phyloP scores from a whole-genome alignment of 306 rosid species.

The Vicia faba region DNA sequence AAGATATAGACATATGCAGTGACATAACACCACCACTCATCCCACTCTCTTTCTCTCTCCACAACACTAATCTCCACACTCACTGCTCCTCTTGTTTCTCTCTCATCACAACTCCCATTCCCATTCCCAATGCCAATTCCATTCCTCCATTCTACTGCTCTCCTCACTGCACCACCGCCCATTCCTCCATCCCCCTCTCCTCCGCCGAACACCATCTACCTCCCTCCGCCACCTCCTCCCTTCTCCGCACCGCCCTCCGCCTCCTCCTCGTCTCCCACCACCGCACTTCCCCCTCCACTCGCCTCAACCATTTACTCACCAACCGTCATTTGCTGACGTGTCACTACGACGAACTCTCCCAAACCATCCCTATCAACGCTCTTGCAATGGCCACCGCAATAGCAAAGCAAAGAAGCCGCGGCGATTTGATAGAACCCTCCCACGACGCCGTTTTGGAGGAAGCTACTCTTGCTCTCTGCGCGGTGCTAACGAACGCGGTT shows the following conservation, averaged over 20 bases:
- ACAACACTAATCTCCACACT: constrained; percentile 52
- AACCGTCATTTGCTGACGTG: constrained; percentile 47
- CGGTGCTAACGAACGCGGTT: constrained; percentile 77
- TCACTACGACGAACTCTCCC: constrained; percentile 5
- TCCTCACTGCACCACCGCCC: constrained; percentile 46
- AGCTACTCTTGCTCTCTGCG: constrained; percentile 55
- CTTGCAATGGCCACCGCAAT: constrained; percentile 52
- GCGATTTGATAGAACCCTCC: neutral
- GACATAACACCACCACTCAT: constrained; percentile 55
- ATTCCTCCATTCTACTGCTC: constrained; percentile 46
- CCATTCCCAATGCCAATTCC: constrained; percentile 30
- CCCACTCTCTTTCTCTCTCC: constrained; percentile 62
- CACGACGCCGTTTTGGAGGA: constrained; percentile 49
- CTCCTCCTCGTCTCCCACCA: constrained; percentile 58
- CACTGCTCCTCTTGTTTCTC: constrained; percentile 68
- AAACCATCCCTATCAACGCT: constrained; percentile 45
- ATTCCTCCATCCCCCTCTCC: constrained; percentile 43
- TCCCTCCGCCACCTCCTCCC: constrained; percentile 44
- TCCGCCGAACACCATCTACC: constrained; percentile 49
- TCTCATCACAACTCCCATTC: constrained; percentile 31
- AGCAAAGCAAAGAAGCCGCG: constrained; percentile 11
- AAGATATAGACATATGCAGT: constrained; percentile 50
- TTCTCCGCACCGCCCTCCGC: constrained; percentile 71
- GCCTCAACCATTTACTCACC: constrained; percentile 58
- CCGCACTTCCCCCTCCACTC: constrained; percentile 31